These are phyloP conservation scores for Agrocybe pediades DNA, from an alignment of 768 basidiomycete species.

Conservation along the genomic window DNA sequence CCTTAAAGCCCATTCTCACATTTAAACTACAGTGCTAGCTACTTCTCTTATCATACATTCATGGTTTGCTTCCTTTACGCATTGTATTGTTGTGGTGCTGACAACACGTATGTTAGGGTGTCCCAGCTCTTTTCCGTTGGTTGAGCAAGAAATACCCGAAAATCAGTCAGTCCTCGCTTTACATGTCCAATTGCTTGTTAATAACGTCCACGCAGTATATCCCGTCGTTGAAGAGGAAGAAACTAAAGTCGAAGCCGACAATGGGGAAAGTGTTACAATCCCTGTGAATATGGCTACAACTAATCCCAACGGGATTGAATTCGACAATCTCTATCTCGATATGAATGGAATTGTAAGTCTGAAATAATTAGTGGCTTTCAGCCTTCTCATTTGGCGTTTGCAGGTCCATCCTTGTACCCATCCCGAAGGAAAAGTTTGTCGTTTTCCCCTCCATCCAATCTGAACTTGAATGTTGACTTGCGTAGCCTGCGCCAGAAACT, in stretches of 20 bases:
- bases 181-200: too few relatives aligned
- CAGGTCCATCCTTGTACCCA: conserved; percentile 99
- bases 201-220: too few relatives aligned
- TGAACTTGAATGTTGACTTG: not conserved
- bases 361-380: not conserved
- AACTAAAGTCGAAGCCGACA: conserved; percentile 61
- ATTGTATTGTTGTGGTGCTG: not conserved
- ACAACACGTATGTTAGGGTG: conserved; percentile 64
- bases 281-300: conserved; percentile 78
- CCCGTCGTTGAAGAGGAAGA: conserved; percentile 89
- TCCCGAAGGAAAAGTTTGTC: conserved; percentile 87
- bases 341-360: conserved; percentile 96
- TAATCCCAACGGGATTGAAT: conserved; percentile 96
- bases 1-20: not conserved
- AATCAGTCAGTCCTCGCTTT: conserved; percentile 62
- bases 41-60: conserved; percentile 9
- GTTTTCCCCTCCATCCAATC: not conserved
- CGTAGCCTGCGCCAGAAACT: conserved; percentile 91
- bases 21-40: not conserved
- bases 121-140: conserved; percentile 98
- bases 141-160: conserved; percentile 98
- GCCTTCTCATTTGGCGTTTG: conserved; percentile 3
- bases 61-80: not conserved
- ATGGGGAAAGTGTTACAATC: conserved; percentile 67
- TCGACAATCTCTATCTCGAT: conserved; percentile 96